Percentiles rank a stretch among this genome's conserved stretches.
phyloP scores from a whole-genome alignment of 2,329 filamentous ascomycete genomes.

The Alternaria novae-zelandiae region DNA sequence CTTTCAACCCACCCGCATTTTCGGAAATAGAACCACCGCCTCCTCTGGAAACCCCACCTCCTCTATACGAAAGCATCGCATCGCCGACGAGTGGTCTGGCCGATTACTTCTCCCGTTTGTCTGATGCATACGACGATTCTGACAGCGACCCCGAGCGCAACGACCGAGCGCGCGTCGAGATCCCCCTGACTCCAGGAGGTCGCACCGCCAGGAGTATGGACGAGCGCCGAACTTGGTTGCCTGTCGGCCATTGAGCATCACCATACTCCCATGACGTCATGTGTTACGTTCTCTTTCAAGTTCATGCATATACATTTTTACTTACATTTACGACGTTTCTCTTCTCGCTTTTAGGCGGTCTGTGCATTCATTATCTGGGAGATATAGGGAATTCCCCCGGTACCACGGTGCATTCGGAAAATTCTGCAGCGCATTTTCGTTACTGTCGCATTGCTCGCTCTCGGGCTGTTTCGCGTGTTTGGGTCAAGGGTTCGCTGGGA shows the following conservation, averaged over 20 bases:
- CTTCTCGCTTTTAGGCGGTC: neutral
- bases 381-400: neutral
- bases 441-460: neutral
- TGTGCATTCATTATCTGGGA: constrained; percentile 1
- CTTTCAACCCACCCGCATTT: constrained; percentile 87
- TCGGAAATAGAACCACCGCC: constrained; percentile 80
- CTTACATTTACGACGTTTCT: constrained; percentile 2
- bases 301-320: constrained; percentile 19
- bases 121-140: constrained; percentile 66
- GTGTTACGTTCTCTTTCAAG: constrained; percentile 12
- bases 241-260: constrained; percentile 44
- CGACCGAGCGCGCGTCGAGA: constrained; percentile 55
- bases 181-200: constrained; percentile 68
- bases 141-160: constrained; percentile 60
- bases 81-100: constrained; percentile 74
- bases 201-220: constrained; percentile 70
- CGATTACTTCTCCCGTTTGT: constrained; percentile 85
- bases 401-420: neutral
- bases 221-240: constrained; percentile 63
- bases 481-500: neutral
- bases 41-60: constrained; percentile 78
- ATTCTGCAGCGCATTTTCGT: neutral
- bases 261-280: constrained; percentile 37
- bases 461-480: neutral
- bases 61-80: constrained; percentile 81